phyloP scores from a whole-genome alignment of 1,139 yeast species.

The Trichomonascaceae sp. region DNA sequence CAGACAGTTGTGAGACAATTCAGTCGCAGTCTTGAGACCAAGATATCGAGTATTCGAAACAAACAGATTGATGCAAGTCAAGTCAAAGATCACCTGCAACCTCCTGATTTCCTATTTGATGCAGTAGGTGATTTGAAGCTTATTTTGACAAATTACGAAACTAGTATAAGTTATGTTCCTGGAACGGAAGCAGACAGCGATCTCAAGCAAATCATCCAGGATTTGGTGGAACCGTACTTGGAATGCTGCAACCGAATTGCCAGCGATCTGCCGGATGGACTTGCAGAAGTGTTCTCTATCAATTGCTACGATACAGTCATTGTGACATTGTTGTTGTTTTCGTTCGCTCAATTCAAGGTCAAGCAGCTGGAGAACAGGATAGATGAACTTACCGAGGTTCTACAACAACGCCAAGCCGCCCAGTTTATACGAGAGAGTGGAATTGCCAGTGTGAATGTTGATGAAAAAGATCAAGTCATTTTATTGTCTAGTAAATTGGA shows the following conservation, averaged over 20 bases:
- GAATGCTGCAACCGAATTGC: conserved; percentile 31
- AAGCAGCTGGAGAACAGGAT: conserved; percentile 29
- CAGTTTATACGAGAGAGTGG: conserved; percentile 28
- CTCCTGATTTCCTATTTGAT: conserved; percentile 34
- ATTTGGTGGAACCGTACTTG: conserved; percentile 32
- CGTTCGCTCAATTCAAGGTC: conserved; percentile 28
- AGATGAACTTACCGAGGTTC: conserved; percentile 27
- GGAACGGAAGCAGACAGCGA: conserved; percentile 19
- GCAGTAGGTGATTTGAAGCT: conserved; percentile 31
- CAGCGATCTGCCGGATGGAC: conserved; percentile 20
- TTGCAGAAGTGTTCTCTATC: conserved; percentile 30
- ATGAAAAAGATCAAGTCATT: conserved; percentile 30
- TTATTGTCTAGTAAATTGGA: conserved; percentile 28
- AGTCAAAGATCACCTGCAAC: conserved; percentile 25
- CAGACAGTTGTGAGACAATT: conserved; percentile 28
- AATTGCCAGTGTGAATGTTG: conserved; percentile 11
- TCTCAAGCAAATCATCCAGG: conserved; percentile 28
- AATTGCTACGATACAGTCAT: conserved; percentile 34
- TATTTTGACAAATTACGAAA: conserved; percentile 32
- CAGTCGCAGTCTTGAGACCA: conserved; percentile 25
- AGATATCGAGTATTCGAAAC: conserved; percentile 19
- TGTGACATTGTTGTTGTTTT: conserved; percentile 28
- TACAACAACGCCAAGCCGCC: conserved; percentile 26
- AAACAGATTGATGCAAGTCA: conserved; percentile 11
- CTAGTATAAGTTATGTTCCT: conserved; percentile 26